Conservation (phyloP, 2,329 filamentous ascomycete genomes). For the Xylariomycetidae sp. region DNA sequence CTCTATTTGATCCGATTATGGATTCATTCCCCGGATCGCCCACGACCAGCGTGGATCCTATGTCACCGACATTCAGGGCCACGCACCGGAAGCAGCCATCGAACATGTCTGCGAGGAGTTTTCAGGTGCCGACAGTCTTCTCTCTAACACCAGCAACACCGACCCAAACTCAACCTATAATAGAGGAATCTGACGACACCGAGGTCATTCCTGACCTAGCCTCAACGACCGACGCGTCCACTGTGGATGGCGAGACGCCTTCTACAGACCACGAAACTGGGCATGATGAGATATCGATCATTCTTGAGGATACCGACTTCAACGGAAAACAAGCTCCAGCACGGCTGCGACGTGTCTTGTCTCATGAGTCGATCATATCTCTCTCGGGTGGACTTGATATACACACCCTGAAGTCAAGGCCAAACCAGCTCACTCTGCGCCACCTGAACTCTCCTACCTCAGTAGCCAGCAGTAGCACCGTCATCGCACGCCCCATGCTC, state of each 20-base stretch:
- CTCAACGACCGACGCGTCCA: slow-evolving; percentile 31
- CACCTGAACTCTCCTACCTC: slow-evolving; percentile 48
- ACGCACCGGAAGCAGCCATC: slow-evolving; percentile 53
- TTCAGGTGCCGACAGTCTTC: slow-evolving; percentile 29
- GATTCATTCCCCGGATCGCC: slow-evolving; percentile 76
- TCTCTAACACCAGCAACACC: slow-evolving; percentile 16
- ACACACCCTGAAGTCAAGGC: slow-evolving; percentile 71
- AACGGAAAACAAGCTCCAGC: slow-evolving; percentile 33
- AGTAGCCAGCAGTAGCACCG: slow-evolving; percentile 53
- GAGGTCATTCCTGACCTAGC: slow-evolving; percentile 26
- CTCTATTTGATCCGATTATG: slow-evolving; percentile 72
- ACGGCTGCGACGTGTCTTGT: slow-evolving; percentile 60
- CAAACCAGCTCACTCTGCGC: slow-evolving; percentile 65
- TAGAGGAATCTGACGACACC: slow-evolving; percentile 27
- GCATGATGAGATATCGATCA: slow-evolving; percentile 25
- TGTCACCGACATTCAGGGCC: slow-evolving; percentile 53
- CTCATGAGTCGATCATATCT: slow-evolving; percentile 87
- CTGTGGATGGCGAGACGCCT: slow-evolving; percentile 24
- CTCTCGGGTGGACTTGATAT: slow-evolving; percentile 86
- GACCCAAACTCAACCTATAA: slow-evolving; percentile 21
- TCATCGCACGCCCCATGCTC: slow-evolving; percentile 56
- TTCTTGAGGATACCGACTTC: slow-evolving; percentile 22
- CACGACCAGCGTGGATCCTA: slow-evolving; percentile 67
- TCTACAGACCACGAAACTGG: slow-evolving; percentile 12
- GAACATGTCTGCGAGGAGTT: slow-evolving; percentile 49